Conservation (phyloP, 106 monocot genomes). For the Dendrobium nobile region DNA sequence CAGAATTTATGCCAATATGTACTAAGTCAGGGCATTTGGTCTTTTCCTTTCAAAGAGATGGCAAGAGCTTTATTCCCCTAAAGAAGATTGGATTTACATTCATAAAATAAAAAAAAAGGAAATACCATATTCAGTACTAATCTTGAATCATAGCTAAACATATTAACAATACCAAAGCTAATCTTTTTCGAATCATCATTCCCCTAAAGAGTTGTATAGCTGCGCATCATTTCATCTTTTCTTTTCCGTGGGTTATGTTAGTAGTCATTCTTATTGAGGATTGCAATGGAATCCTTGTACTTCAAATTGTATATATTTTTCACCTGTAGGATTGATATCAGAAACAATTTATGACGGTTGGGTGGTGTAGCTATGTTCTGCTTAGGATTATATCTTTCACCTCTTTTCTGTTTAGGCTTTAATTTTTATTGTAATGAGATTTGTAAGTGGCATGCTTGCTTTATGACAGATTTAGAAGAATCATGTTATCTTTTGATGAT, state of each 20-base stretch:
- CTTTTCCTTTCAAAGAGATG: no score
- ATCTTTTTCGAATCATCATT: background rate
- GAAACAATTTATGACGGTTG: no score
- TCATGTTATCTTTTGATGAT: background rate
- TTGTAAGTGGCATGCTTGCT: background rate
- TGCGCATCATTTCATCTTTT: background rate
- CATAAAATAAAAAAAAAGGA: background rate
- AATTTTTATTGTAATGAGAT: background rate
- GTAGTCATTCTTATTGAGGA: background rate
- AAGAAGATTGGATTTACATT: no score
- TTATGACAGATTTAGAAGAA: conserved; percentile 1
- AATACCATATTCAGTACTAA: background rate
- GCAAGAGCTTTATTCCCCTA: no score
- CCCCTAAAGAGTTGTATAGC: background rate
- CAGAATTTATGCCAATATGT: background rate
- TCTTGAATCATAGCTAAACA: background rate
- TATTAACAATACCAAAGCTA: background rate
- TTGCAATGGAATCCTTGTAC: background rate
- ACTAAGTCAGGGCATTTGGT: background rate
- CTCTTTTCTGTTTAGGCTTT: background rate
- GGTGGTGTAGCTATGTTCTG: no score
- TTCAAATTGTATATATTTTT: background rate
- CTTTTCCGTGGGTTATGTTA: background rate
- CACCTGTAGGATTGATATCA: background rate
- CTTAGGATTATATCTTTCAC: background rate